These are phyloP conservation scores for Neoscytalidium dimidiatum DNA, from an alignment of 2,329 filamentous ascomycete species.

Conservation along the genomic window DNA sequence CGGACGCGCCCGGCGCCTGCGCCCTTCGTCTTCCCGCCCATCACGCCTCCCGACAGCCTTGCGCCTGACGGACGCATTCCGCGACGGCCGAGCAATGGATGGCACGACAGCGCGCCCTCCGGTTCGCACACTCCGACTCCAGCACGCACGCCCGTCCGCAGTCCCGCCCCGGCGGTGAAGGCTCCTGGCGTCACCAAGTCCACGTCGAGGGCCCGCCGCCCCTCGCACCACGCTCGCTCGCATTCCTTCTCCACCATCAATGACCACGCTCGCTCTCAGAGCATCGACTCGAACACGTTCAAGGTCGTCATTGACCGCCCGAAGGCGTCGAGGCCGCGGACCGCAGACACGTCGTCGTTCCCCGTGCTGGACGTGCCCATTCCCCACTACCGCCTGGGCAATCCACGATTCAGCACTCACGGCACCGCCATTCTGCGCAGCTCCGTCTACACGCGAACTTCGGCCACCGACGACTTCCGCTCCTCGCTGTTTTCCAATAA, in stretches of 20 bases:
- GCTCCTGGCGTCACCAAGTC: slow-evolving; percentile 18
- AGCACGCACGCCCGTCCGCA: slow-evolving; percentile 28
- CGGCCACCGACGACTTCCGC: slow-evolving; percentile 67
- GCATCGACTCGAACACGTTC: slow-evolving; percentile 67
- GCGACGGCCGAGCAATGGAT: slow-evolving; percentile 36
- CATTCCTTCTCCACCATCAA: slow-evolving; percentile 77
- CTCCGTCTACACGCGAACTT: slow-evolving; percentile 72
- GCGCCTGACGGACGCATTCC: slow-evolving; percentile 29
- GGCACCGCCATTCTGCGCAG: slow-evolving; percentile 77
- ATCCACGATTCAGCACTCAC: slow-evolving; percentile 74
- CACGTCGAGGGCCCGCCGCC: slow-evolving; percentile 24
- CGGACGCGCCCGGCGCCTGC: slow-evolving; percentile 35
- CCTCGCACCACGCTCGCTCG: slow-evolving; percentile 52
- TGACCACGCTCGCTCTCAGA: slow-evolving; percentile 56
- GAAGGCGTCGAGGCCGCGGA: slow-evolving; percentile 61
- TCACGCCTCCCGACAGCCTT: slow-evolving; percentile 39
- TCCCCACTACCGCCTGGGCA: slow-evolving; percentile 81
- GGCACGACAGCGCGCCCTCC: slow-evolving; percentile 36
- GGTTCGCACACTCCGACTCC: slow-evolving; percentile 33
- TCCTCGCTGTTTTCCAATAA: slow-evolving; percentile 60
- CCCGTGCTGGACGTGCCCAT: slow-evolving; percentile 73
- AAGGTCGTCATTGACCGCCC: slow-evolving; percentile 80
- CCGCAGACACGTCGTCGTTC: slow-evolving; percentile 57
- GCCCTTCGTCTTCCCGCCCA: slow-evolving; percentile 41
- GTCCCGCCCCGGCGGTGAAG: slow-evolving; percentile 18